A percentile compares a stretch with the other conserved stretches of the same genome.
Evolutionary conservation across 2,329 filamentous ascomycete species (phyloP).

Genomic region (Fusarium sp.): DNA sequence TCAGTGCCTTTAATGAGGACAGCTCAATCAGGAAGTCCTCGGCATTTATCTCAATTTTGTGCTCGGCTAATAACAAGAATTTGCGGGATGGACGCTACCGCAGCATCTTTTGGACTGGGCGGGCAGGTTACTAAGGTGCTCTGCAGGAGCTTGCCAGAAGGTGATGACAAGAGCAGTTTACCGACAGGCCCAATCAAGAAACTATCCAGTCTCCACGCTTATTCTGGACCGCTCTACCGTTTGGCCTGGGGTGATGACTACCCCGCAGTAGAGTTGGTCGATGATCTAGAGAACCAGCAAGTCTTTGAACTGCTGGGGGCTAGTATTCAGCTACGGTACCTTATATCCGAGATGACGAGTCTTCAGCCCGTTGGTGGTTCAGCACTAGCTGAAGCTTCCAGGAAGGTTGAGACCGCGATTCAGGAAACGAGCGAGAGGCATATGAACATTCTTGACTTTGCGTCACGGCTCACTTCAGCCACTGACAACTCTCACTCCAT

Average conservation of each 20-base stretch:
- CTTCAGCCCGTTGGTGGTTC: not conserved
- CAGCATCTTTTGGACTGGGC: not conserved
- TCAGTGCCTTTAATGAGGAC: not conserved
- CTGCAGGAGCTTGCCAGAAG: not conserved
- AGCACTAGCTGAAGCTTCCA: not conserved
- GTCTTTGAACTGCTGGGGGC: not conserved
- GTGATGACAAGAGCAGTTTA: not conserved
- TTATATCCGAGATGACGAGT: not conserved
- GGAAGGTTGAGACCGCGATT: not conserved
- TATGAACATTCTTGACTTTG: not conserved
- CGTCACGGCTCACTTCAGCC: not conserved
- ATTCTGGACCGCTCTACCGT: not conserved
- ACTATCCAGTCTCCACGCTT: not conserved
- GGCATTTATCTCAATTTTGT: not conserved
- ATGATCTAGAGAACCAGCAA: not conserved
- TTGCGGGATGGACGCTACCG: not conserved
- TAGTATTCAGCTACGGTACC: not conserved
- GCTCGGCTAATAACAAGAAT: not conserved
- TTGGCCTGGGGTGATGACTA: not conserved
- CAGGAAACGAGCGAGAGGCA: accelerated
- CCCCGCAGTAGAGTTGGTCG: not conserved
- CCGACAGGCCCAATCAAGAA: not conserved
- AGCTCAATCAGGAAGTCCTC: not conserved
- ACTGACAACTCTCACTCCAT: not conserved
- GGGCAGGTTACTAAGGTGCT: not conserved